Evolutionary conservation across 78 protist species (phyloP).

Genomic region (Corallochytrium limacisporum): DNA sequence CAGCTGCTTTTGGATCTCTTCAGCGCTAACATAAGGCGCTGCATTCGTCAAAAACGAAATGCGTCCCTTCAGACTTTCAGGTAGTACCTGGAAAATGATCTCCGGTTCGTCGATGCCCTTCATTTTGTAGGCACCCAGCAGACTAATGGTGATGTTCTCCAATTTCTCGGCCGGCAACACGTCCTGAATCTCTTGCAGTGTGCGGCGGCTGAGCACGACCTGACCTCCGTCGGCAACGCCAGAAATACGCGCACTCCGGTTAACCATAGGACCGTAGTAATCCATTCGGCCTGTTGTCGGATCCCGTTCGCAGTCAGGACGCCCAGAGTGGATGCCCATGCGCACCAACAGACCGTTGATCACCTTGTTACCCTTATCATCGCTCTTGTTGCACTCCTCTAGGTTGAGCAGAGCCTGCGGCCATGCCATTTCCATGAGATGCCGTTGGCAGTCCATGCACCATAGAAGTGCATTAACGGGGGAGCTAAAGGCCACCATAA

Average conservation of each 20-base stretch:
- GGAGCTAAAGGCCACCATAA: slow-evolving; percentile 45
- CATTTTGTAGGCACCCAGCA: slow-evolving; percentile 7
- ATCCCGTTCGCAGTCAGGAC: slow-evolving; percentile 22
- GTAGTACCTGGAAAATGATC: neutral
- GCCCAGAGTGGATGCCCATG: slow-evolving; percentile 52
- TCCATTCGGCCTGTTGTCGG: slow-evolving; percentile 40
- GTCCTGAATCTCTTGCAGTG: neutral
- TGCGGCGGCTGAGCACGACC: slow-evolving; percentile 2
- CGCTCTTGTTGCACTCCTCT: neutral
- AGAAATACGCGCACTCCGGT: slow-evolving; percentile 31
- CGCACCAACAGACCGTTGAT: slow-evolving; percentile 45
- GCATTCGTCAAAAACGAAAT: neutral
- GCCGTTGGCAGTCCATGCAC: slow-evolving; percentile 11
- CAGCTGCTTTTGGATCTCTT: neutral
- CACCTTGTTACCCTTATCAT: neutral
- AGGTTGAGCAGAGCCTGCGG: slow-evolving; percentile 25
- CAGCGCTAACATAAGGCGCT: too few relatives aligned
- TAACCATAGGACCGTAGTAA: slow-evolving; percentile 48
- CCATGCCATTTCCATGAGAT: slow-evolving; percentile 21
- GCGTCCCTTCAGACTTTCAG: neutral
- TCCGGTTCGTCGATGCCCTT: slow-evolving; percentile 4
- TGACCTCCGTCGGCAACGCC: slow-evolving; percentile 44
- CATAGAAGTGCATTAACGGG: neutral
- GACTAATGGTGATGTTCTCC: neutral
- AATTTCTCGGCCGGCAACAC: neutral